Conservation (phyloP, 148 eudicot species). For the Heliosperma pusillum region DNA sequence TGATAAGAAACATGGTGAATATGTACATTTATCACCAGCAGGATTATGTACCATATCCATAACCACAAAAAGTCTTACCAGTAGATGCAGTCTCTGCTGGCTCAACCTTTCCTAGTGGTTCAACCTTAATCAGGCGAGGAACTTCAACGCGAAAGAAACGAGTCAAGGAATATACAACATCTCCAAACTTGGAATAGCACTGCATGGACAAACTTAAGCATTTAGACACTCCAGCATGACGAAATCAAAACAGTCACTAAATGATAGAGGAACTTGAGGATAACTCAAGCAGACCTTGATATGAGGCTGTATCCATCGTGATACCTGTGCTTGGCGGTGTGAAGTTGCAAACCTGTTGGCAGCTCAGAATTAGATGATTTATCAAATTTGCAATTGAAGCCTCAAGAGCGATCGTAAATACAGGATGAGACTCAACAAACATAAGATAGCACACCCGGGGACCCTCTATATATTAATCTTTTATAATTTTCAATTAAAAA, state of each 20-base stretch:
- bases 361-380: conserved; percentile 4
- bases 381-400: neutral
- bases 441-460: neutral
- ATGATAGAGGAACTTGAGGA: neutral
- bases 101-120: conserved; percentile 27
- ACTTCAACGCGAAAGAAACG: conserved; percentile 78
- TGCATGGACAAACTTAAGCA: conserved; percentile 35
- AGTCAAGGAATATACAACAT: conserved; percentile 82
- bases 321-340: conserved; percentile 81
- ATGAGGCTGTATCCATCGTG: conserved; percentile 95
- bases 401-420: neutral
- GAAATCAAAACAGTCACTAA: neutral
- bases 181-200: conserved; percentile 89
- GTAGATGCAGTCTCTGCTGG: conserved; percentile 26
- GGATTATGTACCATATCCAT: neutral
- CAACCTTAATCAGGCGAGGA: conserved; percentile 51
- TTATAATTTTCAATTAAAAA: neutral
- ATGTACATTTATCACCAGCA: neutral
- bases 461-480: neutral
- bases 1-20: neutral
- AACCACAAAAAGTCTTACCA: conserved; percentile 35
- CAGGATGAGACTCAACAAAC: neutral
- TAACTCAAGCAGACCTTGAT: conserved; percentile 51
- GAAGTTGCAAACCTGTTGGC: conserved; percentile 61
- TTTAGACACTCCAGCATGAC: conserved; percentile 12